Percentiles rank a stretch among this genome's conserved stretches.
These are phyloP conservation scores for Fusarium bactridioides DNA, from an alignment of 2,329 filamentous ascomycete genomes.

Conservation along the genomic window DNA sequence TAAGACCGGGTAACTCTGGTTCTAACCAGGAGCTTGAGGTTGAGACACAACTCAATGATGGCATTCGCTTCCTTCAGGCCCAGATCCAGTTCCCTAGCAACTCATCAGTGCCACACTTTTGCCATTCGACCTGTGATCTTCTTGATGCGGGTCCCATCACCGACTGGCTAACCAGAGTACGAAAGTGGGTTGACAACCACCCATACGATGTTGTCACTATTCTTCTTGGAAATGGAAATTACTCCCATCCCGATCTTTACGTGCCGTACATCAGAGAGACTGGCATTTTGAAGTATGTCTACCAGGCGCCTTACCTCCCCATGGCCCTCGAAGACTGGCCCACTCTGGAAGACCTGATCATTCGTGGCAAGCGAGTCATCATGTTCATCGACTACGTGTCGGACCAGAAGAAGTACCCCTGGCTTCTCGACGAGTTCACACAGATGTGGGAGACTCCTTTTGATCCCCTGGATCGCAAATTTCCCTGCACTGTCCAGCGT, in stretches of 20 bases:
- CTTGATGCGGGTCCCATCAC: slow-evolving; percentile 83
- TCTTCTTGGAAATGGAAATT: slow-evolving; percentile 84
- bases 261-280: slow-evolving; percentile 72
- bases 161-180: slow-evolving; percentile 73
- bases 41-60: slow-evolving; percentile 78
- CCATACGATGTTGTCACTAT: slow-evolving; percentile 91
- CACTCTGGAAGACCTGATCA: slow-evolving; percentile 78
- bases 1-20: slow-evolving; percentile 72
- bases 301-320: slow-evolving; percentile 73
- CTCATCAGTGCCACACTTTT: slow-evolving; percentile 71
- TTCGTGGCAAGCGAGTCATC: slow-evolving; percentile 73
- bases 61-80: slow-evolving; percentile 69
- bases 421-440: slow-evolving; percentile 86
- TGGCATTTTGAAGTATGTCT: slow-evolving; percentile 77
- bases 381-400: slow-evolving; percentile 88
- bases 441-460: slow-evolving; percentile 94
- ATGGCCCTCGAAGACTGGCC: slow-evolving; percentile 84
- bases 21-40: slow-evolving; percentile 78
- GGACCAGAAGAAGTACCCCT: slow-evolving; percentile 80
- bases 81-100: slow-evolving; percentile 68
- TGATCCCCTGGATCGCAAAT: slow-evolving; percentile 68
- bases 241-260: slow-evolving; percentile 70
- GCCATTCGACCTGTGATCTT: slow-evolving; percentile 84
- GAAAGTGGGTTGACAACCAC: slow-evolving; percentile 75
- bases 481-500: slow-evolving; percentile 81